Evolutionary conservation across 805 yeast genomes (phyloP), one percentile per base, ranked within the genome.

Genomic region (Grigorovia humatica): DNA sequence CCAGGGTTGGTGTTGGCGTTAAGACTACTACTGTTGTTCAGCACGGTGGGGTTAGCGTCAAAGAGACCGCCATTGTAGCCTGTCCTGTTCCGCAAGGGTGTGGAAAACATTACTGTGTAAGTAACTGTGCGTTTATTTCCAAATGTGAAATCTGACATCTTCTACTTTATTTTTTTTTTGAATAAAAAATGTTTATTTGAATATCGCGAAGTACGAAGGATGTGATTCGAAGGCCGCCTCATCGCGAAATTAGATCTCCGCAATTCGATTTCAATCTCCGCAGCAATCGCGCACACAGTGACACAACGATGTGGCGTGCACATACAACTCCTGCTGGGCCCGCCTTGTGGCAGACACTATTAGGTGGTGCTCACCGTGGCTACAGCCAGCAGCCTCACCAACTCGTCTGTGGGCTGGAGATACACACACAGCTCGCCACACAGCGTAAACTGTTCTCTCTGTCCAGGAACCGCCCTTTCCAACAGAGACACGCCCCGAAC

Each of bases 391-490:
- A 15, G 42, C 18, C 15, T 69, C 38, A 62, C 56, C 64, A 67
- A 23, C 64, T 91, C 56, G 86, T 82, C 62, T 85, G 96, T 62
- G 99, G 99, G 0, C 70, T 93, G 40, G 99, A 93, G 66, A 85
- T 93, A 44, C 99, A 93, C 65, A 85, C 97, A 0, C 99, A 93
- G 66, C 71, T 93, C 51, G 75, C 78, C 56, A 87, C 97, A 0
- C 63, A 68, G 41, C 72, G 77, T 51, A 93, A 93, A 66, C 78
- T 93, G 29, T 93, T 93, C 58, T 85, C 96, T 2, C 59, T 73
- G 2, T 77, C 90, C 1, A 67, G 68, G 2, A 70, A 74, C 51
- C 69, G 71, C 27, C 70, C 75, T 7, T 74, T 78, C 50, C 45
- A 67, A 68, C 12, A 67, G 61, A 46, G 70, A 72, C 7, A 3